Conservation (phyloP, 1,139 yeast species). For the Yamadazyma triangularis region DNA sequence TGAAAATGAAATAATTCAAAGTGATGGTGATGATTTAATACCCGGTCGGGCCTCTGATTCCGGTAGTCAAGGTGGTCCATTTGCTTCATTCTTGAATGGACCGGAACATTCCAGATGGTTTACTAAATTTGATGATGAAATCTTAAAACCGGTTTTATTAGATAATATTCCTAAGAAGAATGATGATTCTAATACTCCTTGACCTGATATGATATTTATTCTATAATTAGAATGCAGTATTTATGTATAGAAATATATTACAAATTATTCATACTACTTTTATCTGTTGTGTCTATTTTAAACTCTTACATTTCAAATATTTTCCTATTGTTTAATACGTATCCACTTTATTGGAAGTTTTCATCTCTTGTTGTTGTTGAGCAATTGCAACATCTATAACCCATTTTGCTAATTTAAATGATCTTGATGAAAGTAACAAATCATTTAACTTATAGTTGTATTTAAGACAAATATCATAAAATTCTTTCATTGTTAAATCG, state of each 20-base stretch:
- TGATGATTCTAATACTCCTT: constrained; percentile 3
- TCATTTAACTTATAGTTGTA: constrained; percentile 63
- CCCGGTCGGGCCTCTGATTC: constrained; percentile 4
- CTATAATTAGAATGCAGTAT: no score
- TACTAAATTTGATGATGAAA: constrained; percentile 87
- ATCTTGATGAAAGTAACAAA: constrained; percentile 55
- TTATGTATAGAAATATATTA: no score
- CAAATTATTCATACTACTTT: no score
- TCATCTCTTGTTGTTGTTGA: constrained; percentile 4
- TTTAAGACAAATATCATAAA: constrained; percentile 57
- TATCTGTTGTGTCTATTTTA: no score
- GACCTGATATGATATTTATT: no score
- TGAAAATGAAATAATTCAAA: constrained; percentile 27
- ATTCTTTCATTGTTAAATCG: constrained; percentile 59
- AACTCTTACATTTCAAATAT: no score
- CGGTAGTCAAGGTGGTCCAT: constrained; percentile 20
- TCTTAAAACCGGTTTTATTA: constrained; percentile 89
- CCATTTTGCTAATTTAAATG: constrained; percentile 66
- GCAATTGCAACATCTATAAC: constrained; percentile 65
- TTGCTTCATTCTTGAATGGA: constrained; percentile 47
- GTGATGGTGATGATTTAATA: constrained; percentile 39
- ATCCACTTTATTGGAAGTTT: no score
- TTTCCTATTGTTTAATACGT: no score
- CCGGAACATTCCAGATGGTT: constrained; percentile 91
- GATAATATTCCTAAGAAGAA: constrained; percentile 43